Evolutionary conservation across 805 yeast species (phyloP), one percentile per base, ranked within the genome.

Genomic region (Jamesozyma jinghongensis): DNA sequence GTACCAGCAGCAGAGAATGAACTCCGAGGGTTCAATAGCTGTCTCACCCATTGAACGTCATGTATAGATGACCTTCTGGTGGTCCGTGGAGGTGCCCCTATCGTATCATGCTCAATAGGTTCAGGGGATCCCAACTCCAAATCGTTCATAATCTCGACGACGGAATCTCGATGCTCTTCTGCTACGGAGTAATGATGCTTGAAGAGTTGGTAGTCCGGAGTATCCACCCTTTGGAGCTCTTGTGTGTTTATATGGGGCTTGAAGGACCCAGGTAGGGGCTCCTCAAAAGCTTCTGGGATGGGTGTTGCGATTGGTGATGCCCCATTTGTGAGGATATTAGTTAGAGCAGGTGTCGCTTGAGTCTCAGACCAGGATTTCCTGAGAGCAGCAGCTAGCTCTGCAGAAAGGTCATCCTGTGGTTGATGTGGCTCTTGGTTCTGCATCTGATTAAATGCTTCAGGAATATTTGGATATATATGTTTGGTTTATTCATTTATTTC

Each of bases 11-110:
- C 61, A 5, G 65, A 57, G 34, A 61, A 59, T 2, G 65, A 61
- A 43, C 62, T 57, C 40, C 65, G 49, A n/a, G 65, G 65, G 38
- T 61, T 61, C 40, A 59, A 36, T 29, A 53, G 43, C 34, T 58
- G 62, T 40, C 62, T 50, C 8, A 59, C 51, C 47, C 59, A 53
- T 41, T 54, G 59, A 18, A 56, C 59, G 19, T 57, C 65, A 38
- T 59, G 61, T 6, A 60, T 45, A 11, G 63, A 58, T 14, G 59
- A 44, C 11, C 62, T 41, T 40, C 63, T 49, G 2, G 42, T 29
- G 20, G 13, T 36, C 19, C 1, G 25, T 26, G 35, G 3, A 20
- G 13, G 6, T 11, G 38, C 28, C 7, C 20, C 19, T 25, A n/a
- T 13, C 20, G 16, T 33, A n/a, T 25, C 19, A 12, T 4, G n/a